A percentile compares a stretch with the other conserved stretches of the same genome.
Conservation (phyloP, 148 eudicot genomes). For the Arbutus unedo region DNA sequence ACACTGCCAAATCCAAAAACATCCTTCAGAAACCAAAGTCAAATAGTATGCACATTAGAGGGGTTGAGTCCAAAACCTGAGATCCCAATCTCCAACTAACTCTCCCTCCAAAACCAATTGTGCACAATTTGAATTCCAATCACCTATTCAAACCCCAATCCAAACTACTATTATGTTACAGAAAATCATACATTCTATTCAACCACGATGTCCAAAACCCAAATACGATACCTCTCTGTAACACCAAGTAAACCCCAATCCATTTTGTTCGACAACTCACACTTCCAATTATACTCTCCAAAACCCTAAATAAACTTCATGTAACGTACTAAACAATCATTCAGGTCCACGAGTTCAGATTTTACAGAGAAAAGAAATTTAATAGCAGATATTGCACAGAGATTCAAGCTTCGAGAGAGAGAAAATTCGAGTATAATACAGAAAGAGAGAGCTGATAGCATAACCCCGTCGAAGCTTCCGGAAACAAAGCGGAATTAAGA, state of each 20-base stretch:
- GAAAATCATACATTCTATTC: conserved; percentile 12
- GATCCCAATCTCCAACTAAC: conserved; percentile 40
- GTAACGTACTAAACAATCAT: neutral
- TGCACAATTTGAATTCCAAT: conserved; percentile 16
- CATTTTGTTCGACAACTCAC: neutral
- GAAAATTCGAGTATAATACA: neutral
- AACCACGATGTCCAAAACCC: conserved; percentile 15
- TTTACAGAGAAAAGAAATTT: neutral
- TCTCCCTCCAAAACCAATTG: conserved; percentile 63
- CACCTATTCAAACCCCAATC: conserved; percentile 15
- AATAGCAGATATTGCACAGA: neutral
- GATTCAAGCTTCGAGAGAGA: conserved; percentile 10
- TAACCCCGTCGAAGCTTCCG: conserved; percentile 20
- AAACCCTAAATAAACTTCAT: conserved; percentile 8
- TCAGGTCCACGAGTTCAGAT: neutral
- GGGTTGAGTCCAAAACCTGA: conserved; percentile 24
- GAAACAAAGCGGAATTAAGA: conserved; percentile 18
- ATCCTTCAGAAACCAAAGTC: conserved; percentile 25
- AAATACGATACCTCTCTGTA: conserved; percentile 15
- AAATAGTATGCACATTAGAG: neutral
- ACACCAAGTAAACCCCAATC: conserved; percentile 31
- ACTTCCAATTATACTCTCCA: neutral
- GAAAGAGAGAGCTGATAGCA: neutral
- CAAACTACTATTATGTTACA: conserved; percentile 11
- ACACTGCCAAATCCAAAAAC: conserved; percentile 20